These are phyloP conservation scores for Talaromyces rugulosus DNA, from an alignment of 2,329 filamentous ascomycete genomes.

Conservation along the genomic window DNA sequence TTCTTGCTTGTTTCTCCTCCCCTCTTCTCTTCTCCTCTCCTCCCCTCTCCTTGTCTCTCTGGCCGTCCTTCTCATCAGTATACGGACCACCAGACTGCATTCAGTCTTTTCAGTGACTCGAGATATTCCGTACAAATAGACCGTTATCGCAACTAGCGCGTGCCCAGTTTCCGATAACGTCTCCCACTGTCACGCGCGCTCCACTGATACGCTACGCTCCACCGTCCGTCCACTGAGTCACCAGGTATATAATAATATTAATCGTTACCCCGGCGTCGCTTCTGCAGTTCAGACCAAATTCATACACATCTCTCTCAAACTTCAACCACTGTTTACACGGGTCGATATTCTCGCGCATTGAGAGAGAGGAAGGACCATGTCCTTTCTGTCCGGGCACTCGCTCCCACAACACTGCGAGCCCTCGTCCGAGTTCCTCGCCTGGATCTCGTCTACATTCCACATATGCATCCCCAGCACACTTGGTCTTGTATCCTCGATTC, in stretches of 20 bases:
- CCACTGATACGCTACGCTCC: background rate
- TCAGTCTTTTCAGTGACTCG: background rate
- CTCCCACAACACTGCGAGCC: constrained; percentile 60
- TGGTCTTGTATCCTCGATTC: constrained; percentile 56
- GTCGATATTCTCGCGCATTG: background rate
- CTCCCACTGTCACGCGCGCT: background rate
- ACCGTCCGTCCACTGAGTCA: background rate
- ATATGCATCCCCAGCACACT: constrained; percentile 62
- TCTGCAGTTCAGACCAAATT: background rate
- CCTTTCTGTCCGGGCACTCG: constrained; percentile 2
- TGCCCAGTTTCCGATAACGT: background rate
- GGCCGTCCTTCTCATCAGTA: background rate
- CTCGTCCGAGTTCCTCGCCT: constrained; percentile 52
- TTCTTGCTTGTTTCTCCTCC: background rate
- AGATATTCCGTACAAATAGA: background rate
- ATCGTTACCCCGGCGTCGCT: background rate
- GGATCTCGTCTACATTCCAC: constrained; percentile 56
- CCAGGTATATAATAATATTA: background rate
- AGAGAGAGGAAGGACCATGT: constrained; percentile 5
- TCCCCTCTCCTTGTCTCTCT: background rate
- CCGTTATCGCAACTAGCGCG: background rate
- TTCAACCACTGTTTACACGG: background rate
- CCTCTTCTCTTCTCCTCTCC: background rate
- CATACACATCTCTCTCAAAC: background rate
- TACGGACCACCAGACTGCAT: background rate